Base-by-base conservation (phyloP, 2,329 filamentous ascomycete genomes). In the Reticulascus tulasneorum region DNA sequence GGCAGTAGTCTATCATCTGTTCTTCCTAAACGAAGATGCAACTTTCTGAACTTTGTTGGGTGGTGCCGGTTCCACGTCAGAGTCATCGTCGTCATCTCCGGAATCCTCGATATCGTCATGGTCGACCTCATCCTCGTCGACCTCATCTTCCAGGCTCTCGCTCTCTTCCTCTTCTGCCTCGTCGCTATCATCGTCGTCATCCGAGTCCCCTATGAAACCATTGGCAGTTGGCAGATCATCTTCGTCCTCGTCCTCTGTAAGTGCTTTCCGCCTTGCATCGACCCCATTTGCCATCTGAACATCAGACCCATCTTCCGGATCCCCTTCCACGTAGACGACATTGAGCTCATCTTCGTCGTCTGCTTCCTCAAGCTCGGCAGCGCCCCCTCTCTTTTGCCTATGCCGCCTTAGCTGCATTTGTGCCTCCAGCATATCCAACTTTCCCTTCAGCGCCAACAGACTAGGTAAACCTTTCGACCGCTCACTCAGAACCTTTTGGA, bases 391-490 rank as follows among this genome's bases (percentile, higher is more conserved):
- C 45, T 62, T 72, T 52, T 84, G 79, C 62, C 89, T 79, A 43
- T 75, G 77, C 37, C 79, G 79, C 32, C 93, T 75, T 50, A 95
- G 67, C 51, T 86, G 79, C 60, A 97, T 82, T 64, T 98, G 93
- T 7, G 87, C 83, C 52, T 93, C 85, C 31, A 97, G 73, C 78
- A 98, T 87, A 56, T 97, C 91, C 21, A 98, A 73, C 63, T 96
- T 95, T 17, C 93, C 93, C 68, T 96, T 96, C 42, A 98, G 74
- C 15, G 90, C 78, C 23, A 98, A 70, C 29, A 98, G 69, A 47
- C 85, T 87, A 44, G 85, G 81, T 17, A 97, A 71, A 12, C 87
- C 89, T 46, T 82, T 82, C 22, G 89, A 84, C 26, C 93, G 81
- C 64, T 94, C 87, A 45, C 89, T 84, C 41, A 97, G 77, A 13